A percentile compares a stretch with the other conserved stretches of the same genome.
These are phyloP conservation scores for Arachnomyces sp. DNA, from an alignment of 2,329 filamentous ascomycete species.

Conservation along the genomic window DNA sequence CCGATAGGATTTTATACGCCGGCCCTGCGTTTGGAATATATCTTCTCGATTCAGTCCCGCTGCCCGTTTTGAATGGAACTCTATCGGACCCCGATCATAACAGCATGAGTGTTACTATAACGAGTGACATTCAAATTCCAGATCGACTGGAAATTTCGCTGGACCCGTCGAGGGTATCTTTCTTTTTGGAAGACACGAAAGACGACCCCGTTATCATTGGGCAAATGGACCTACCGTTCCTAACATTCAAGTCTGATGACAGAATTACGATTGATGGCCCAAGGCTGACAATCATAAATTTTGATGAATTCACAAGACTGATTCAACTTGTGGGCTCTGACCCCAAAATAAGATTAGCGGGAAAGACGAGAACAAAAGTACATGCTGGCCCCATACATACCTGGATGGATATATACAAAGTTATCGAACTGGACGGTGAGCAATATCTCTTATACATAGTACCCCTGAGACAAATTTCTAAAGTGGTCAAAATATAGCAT, in stretches of 20 bases:
- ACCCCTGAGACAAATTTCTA: too few relatives aligned
- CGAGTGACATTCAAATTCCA: conserved; percentile 1
- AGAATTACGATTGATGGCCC: background rate
- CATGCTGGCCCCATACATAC: background rate
- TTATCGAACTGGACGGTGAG: conserved; percentile 2
- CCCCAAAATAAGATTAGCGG: background rate
- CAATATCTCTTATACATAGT: too few relatives aligned
- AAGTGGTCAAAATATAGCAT: background rate
- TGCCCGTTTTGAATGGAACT: conserved; percentile 1
- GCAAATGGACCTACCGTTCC: conserved; percentile 1
- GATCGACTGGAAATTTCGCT: conserved; percentile 3
- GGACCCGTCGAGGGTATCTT: conserved; percentile 1
- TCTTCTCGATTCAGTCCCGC: background rate
- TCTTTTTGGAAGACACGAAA: conserved; percentile 1
- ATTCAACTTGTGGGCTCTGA: background rate
- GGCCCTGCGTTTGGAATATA: conserved; percentile 3
- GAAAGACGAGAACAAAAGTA: conserved; percentile 2
- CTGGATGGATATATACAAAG: conserved; percentile 3
- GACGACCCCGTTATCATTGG: background rate
- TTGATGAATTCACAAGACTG: conserved; percentile 3
- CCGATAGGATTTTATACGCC: conserved; percentile 1
- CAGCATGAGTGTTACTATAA: background rate
- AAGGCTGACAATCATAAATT: background rate
- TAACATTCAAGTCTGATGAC: conserved; percentile 1
- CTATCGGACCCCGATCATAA: background rate